phyloP scores from a whole-genome alignment of 2,329 filamentous ascomycete genomes.

The Epichloe scottii region DNA sequence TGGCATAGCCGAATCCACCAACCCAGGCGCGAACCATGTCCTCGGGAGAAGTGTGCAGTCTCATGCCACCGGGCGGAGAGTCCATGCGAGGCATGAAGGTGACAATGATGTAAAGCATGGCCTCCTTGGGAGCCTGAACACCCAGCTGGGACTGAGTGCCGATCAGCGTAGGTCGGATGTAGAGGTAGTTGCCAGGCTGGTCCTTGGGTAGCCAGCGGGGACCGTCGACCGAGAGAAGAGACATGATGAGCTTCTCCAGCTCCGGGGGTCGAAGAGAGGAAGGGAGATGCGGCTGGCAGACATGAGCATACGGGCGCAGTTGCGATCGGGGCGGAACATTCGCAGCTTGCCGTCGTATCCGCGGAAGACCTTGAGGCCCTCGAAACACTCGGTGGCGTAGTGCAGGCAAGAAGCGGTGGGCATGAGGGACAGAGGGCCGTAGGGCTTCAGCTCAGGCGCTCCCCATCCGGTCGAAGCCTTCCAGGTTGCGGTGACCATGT shows the following conservation, averaged over 20 bases:
- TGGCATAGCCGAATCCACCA: conserved; percentile 83
- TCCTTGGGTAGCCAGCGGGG: conserved; percentile 66
- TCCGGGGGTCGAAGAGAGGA: conserved; percentile 60
- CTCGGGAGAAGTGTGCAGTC: conserved; percentile 64
- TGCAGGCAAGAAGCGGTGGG: conserved; percentile 73
- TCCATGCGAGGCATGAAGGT: conserved; percentile 49
- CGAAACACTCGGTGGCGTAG: conserved; percentile 87
- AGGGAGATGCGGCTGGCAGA: conserved; percentile 57
- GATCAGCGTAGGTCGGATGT: conserved; percentile 79
- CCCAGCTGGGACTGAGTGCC: conserved; percentile 70
- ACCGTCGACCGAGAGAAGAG: conserved; percentile 61
- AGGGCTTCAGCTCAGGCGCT: conserved; percentile 61
- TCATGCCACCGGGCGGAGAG: conserved; percentile 44
- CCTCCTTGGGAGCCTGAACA: conserved; percentile 66
- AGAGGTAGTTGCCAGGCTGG: conserved; percentile 59
- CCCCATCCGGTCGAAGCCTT: conserved; percentile 54
- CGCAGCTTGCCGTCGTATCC: conserved; percentile 63
- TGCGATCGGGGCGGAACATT: conserved; percentile 65
- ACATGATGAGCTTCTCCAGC: conserved; percentile 60
- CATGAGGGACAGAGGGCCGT: conserved; percentile 64
- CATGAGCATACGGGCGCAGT: conserved; percentile 52
- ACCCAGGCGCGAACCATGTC: conserved; percentile 88
- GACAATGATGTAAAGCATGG: conserved; percentile 76
- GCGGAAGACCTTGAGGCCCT: conserved; percentile 72
- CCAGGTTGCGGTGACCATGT: conserved; percentile 75